Base-by-base conservation (phyloP, 441 rosid genomes). In the Isatis lusitanica region DNA sequence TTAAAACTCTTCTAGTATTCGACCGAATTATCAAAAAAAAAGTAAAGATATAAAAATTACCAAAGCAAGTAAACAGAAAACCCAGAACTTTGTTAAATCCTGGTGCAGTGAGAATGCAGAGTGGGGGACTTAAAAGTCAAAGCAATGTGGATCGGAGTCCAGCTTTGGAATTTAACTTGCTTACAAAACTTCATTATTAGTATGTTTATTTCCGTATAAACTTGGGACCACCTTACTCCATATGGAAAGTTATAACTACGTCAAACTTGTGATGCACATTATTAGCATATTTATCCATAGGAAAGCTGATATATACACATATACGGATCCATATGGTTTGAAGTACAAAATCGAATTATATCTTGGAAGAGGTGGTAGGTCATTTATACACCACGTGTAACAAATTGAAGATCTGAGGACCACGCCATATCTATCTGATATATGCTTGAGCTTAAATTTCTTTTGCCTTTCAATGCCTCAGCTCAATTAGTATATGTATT, bases 371-470 rank as follows among this genome's bases (percentile, higher is more conserved):
- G 11, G 36, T 39, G 53, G 61, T 66, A 44, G 51, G 53, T 39
- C 72, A 9, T 12, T 66, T 17, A 26, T 50, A 30, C 17, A 50
- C 35, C 3, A 58, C 55, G 60, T 66, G 67, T 39, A 44, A 50
- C 17, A 74, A n/a, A 55, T 46, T 74, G 10, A 59, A 59, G 67
- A 48, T 59, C 4, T 2, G 28, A 52, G 58, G 64, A 74, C 69
- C 69, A 61, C 58, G 9, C 63, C 57, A 42, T 51, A 21, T 60
- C 31, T 59, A 17, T 60, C 18, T 67, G 58, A 61, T 52, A 60
- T 31, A 26, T 63, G 18, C 65, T 44, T 55, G 40, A 63, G 11
- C 65, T 33, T 55, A 9, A 7, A 5, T 44, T 46, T 53, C 16
- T 21, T 55, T 61, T 63, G 47, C 40, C 9, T 36, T 40, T 55